phyloP scores from a whole-genome alignment of 2,329 filamentous ascomycete genomes.

The Colletotrichum liaoningense region DNA sequence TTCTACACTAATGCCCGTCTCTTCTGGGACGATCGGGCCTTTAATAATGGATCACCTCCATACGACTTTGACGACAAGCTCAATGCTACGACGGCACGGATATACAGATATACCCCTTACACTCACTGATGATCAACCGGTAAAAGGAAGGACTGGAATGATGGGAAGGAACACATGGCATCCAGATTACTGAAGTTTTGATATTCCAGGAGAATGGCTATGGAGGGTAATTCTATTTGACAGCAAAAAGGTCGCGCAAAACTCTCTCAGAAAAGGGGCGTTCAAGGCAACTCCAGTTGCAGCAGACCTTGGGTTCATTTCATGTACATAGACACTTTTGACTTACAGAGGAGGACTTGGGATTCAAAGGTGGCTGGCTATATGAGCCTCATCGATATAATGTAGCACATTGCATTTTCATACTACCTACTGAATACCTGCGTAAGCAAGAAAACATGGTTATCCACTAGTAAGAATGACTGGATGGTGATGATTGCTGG shows the following conservation, averaged over 20 bases:
- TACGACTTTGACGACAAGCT: conserved; percentile 18
- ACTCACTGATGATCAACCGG: conserved; percentile 13
- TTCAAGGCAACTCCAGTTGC: not conserved
- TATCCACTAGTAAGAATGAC: not conserved
- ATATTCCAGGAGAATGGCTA: not conserved
- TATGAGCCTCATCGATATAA: not conserved
- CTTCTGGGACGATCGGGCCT: not conserved
- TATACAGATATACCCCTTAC: conserved; percentile 25
- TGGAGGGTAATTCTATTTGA: not conserved
- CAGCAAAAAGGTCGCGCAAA: not conserved
- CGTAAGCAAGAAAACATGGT: not conserved
- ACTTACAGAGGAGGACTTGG: not conserved
- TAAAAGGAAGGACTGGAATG: not conserved
- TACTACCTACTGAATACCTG: too few species aligned
- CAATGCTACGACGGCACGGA: conserved; percentile 27
- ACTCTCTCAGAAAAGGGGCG: not conserved
- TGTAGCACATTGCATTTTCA: not conserved
- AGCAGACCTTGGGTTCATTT: conserved; percentile 15
- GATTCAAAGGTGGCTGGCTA: not conserved
- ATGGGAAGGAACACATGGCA: not conserved
- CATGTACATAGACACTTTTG: conserved; percentile 23
- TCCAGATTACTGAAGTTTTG: not conserved
- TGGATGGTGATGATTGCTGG: not conserved
- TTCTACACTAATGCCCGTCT: not conserved
- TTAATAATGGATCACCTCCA: not conserved